Conservation (phyloP, 2,329 filamentous ascomycete genomes). For the Lomentospora prolificans region DNA sequence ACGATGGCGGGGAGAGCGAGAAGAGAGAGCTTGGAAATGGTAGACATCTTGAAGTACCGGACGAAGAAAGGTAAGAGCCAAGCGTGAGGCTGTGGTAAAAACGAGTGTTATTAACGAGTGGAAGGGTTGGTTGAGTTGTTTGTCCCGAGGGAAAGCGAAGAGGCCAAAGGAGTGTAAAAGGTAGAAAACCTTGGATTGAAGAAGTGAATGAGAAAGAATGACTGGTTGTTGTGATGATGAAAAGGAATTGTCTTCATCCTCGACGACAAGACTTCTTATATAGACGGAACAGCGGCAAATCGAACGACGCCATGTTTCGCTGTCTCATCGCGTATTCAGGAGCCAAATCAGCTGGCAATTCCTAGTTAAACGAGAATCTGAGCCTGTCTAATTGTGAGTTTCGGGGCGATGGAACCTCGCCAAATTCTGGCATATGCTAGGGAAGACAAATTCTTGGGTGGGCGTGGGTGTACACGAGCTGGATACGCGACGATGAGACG, state of each 20-base stretch:
- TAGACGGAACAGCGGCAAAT: neutral
- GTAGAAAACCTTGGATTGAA: neutral
- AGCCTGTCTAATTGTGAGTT: neutral
- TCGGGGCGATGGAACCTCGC: neutral
- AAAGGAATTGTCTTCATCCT: neutral
- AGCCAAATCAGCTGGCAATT: neutral
- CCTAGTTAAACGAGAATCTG: neutral
- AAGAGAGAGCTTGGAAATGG: constrained; percentile 14
- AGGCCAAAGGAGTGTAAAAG: neutral
- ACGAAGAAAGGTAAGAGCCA: neutral
- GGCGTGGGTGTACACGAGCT: neutral
- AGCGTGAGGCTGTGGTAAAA: too few species aligned
- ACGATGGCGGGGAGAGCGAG: constrained; percentile 1
- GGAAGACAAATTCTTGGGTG: neutral
- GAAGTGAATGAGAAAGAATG: neutral
- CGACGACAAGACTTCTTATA: neutral
- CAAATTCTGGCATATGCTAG: neutral
- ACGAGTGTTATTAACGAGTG: neutral
- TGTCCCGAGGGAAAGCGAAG: too few species aligned
- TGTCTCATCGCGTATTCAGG: neutral
- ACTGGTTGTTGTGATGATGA: neutral
- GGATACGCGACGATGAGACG: neutral
- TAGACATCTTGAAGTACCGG: neutral
- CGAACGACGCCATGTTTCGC: neutral
- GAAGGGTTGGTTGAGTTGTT: neutral